Conservation (phyloP, 2,329 filamentous ascomycete species). For the Biscogniauxia mediterranea region DNA sequence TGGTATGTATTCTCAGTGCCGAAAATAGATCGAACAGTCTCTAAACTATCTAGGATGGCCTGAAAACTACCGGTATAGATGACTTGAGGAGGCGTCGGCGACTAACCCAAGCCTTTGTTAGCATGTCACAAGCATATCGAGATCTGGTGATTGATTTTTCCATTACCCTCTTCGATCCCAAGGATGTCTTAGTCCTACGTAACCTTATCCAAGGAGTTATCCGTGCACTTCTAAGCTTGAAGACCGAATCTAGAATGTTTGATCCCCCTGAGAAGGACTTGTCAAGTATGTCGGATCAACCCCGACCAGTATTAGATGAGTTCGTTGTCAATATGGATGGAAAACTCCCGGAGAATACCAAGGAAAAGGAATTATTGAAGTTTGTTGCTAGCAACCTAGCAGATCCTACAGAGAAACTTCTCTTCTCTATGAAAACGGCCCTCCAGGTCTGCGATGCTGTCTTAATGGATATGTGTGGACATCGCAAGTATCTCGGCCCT, state of each 20-base stretch:
- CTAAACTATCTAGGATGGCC: slow-evolving; percentile 30
- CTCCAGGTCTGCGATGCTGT: slow-evolving; percentile 49
- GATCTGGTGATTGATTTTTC: slow-evolving; percentile 58
- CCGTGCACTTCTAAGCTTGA: slow-evolving; percentile 51
- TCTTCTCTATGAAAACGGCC: slow-evolving; percentile 44
- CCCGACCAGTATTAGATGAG: slow-evolving; percentile 21
- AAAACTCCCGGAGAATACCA: slow-evolving; percentile 14
- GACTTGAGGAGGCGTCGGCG: slow-evolving; percentile 38
- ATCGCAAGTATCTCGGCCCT: slow-evolving; percentile 47
- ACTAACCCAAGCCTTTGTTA: slow-evolving; percentile 52
- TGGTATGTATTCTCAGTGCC: slow-evolving; percentile 32
- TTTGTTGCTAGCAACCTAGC: slow-evolving; percentile 37
- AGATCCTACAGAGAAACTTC: slow-evolving; percentile 45
- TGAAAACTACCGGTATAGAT: slow-evolving; percentile 38
- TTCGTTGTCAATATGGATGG: slow-evolving; percentile 37
- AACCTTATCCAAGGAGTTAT: slow-evolving; percentile 57
- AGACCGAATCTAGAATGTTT: slow-evolving; percentile 48
- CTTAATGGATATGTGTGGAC: slow-evolving; percentile 53
- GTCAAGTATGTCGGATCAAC: not conserved
- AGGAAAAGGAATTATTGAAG: slow-evolving; percentile 24
- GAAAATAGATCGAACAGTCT: slow-evolving; percentile 11
- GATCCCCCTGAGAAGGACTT: slow-evolving; percentile 22
- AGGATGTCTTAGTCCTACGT: slow-evolving; percentile 48
- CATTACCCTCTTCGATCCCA: slow-evolving; percentile 50
- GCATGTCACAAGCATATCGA: slow-evolving; percentile 54